phyloP scores from a whole-genome alignment of 192 early-diverging fungal species.

The Irineochytrium annulatum region DNA sequence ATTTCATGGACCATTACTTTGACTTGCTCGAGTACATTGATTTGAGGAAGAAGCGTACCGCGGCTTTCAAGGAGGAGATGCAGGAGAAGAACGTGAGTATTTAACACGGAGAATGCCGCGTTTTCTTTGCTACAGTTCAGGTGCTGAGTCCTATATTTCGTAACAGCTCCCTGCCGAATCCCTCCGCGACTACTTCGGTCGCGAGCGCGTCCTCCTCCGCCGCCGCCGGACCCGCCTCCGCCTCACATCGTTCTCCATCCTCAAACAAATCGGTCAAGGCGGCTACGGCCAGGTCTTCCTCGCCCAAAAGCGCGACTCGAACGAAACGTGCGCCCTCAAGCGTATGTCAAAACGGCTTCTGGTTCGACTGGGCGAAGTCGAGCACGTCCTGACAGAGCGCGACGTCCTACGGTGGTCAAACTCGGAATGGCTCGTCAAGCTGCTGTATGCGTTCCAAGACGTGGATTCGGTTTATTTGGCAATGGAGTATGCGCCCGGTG shows the following conservation, averaged over 20 bases:
- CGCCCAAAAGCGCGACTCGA: constrained; percentile 64
- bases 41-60: constrained; percentile 54
- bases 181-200: constrained; percentile 35
- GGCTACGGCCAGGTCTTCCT: constrained; percentile 77
- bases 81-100: not conserved
- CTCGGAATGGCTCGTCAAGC: constrained; percentile 82
- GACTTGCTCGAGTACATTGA: constrained; percentile 76
- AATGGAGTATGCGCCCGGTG: constrained; percentile 69
- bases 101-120: too few species aligned
- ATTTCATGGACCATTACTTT: constrained; percentile 81
- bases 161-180: constrained; percentile 9
- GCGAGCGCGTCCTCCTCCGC: constrained; percentile 60
- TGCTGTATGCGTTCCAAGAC: constrained; percentile 89
- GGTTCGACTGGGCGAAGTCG: constrained; percentile 60
- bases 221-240: constrained; percentile 64
- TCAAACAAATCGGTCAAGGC: constrained; percentile 74
- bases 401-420: constrained; percentile 68
- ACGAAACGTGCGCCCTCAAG: constrained; percentile 70
- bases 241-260: constrained; percentile 62
- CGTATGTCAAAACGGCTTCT: constrained; percentile 71
- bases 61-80: constrained; percentile 50
- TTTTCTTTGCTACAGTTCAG: too few species aligned
- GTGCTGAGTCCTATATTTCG: too few species aligned
- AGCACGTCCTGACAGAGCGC: constrained; percentile 47
- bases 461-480: constrained; percentile 65